phyloP scores from a whole-genome alignment of 345 rosid genomes.

The Rubroshorea leprosula region DNA sequence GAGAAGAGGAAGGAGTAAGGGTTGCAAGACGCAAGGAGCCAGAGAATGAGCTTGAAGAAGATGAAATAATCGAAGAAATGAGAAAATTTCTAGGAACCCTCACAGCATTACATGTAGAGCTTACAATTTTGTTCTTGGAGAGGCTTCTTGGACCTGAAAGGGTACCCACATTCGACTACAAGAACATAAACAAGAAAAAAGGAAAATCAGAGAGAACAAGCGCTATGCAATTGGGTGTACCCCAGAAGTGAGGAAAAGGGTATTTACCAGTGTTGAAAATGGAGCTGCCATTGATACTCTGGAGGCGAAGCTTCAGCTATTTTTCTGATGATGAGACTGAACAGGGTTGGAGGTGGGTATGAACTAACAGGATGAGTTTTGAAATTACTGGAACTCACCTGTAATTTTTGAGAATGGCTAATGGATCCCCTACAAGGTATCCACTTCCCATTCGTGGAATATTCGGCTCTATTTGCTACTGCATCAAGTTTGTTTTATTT shows the following conservation, averaged over 20 bases:
- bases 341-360: no score
- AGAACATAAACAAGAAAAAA: neutral
- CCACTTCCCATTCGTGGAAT: no score
- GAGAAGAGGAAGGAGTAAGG: slow-evolving; percentile 26
- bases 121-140: slow-evolving; percentile 22
- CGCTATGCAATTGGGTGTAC: neutral
- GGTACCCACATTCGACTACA: slow-evolving; percentile 52
- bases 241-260: neutral
- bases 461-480: no score
- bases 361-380: neutral
- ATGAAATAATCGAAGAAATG: slow-evolving; percentile 25
- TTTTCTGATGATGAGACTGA: neutral
- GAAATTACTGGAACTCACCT: neutral
- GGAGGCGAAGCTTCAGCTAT: slow-evolving; percentile 3
- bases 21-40: slow-evolving; percentile 35
- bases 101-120: slow-evolving; percentile 25
- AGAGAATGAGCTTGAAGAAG: slow-evolving; percentile 31
- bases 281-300: slow-evolving; percentile 50
- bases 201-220: neutral
- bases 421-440: no score
- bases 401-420: neutral
- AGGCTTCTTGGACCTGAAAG: slow-evolving; percentile 33
- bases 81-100: slow-evolving; percentile 20
- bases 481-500: no score
- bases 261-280: slow-evolving; percentile 44